Evolutionary conservation across 257 asterid species (phyloP), one percentile per base, ranked within the genome.

Genomic region (Nemophila menziesii): DNA sequence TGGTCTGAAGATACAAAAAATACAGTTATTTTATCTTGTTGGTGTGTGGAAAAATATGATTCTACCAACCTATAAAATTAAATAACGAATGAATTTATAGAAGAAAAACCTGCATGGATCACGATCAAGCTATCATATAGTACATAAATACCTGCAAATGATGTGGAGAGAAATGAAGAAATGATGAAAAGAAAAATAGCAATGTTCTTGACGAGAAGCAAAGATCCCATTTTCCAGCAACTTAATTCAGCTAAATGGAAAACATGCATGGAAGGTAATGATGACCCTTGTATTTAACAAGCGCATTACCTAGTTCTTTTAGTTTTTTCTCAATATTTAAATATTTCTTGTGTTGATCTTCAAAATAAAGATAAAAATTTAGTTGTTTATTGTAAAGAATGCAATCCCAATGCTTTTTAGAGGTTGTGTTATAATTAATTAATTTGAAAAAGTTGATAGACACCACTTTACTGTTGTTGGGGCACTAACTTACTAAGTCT

Each of bases 111-210:
- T n/a, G n/a, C n/a, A n/a, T n/a, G n/a, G n/a, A n/a, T n/a, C n/a
- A n/a, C n/a, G n/a, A n/a, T n/a, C n/a, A n/a, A n/a, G n/a, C n/a
- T n/a, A n/a, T n/a, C n/a, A n/a, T n/a, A n/a, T n/a, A n/a, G n/a
- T n/a, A n/a, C n/a, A n/a, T n/a, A n/a, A n/a, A 3, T 37, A 81
- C 92, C 92, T 67, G 90, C 92, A 62, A 71, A 57, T 21, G 90
- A 76, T 51, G 86, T 55, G 12, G 86, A 58, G 18, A 77, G 14
- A 60, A 79, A 45, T 33, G 79, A 60, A 51, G 79, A 70, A 68
- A 86, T 22, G 69, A 86, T 59, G 67, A 86, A 80, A 57, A 74
- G 69, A 68, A 86, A 69, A 36, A 82, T 48, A 66, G 50, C 54
- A 60, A 63, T 55, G 27, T 78, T 76, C 78, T 71, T 71, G 66